Conservation (phyloP, 2,329 filamentous ascomycete genomes). For the Cercospora berteroae region DNA sequence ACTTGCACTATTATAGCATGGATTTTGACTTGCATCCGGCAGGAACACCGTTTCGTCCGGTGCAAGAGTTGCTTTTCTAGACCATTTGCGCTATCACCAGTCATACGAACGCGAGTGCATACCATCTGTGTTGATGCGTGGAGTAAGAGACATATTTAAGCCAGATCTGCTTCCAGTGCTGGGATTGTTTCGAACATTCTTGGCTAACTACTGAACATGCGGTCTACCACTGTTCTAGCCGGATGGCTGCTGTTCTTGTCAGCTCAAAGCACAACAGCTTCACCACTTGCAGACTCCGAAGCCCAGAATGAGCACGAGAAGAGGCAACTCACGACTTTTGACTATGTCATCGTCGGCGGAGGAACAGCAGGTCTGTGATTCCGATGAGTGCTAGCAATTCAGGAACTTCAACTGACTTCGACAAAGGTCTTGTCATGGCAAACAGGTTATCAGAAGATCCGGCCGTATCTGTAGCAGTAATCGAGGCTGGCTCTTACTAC, state of each 20-base stretch:
- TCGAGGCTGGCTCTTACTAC: conserved; percentile 32
- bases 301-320: not conserved
- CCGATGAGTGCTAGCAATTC: not conserved
- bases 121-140: not conserved
- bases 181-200: not conserved
- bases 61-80: not conserved
- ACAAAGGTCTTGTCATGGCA: conserved; percentile 21
- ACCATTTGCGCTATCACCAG: not conserved
- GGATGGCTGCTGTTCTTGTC: not conserved
- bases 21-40: too few species aligned
- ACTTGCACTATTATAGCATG: too few species aligned
- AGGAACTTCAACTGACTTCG: not conserved
- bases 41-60: not conserved
- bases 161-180: not conserved
- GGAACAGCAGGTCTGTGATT: conserved; percentile 21
- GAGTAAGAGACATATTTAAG: not conserved
- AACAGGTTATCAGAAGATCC: conserved; percentile 21
- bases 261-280: not conserved
- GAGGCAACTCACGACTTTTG: conserved; percentile 7
- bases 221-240: not conserved
- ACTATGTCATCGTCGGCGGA: conserved; percentile 26
- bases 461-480: conserved; percentile 18
- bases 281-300: not conserved
- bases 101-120: not conserved
- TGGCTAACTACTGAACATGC: not conserved